Evolutionary conservation across 305 asterid genomes (phyloP), one percentile per base, ranked within the genome.

Genomic region (Vinca major): DNA sequence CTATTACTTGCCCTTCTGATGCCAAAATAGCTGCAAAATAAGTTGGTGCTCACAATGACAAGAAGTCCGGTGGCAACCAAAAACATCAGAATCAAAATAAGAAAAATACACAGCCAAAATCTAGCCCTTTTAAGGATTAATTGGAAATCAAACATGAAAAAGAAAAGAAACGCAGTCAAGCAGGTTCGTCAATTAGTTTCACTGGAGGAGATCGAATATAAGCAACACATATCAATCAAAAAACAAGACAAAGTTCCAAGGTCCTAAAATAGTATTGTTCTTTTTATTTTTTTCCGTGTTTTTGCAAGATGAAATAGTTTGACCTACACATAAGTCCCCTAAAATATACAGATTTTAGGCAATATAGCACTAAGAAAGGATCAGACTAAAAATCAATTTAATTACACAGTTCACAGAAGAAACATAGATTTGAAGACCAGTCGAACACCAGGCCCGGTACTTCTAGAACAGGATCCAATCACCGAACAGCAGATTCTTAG

Each of bases 301-400:
- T 26, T 26, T 26, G 33, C 33, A 26, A 26, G 33, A 26, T 26
- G 11, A 41, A 67, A 67, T 62, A 73, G 52, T 69, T 67, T 64
- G 40, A 64, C 54, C 70, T 49, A 69, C 19, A 19, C 41, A 26
- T 14, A 53, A 43, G 19, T 44, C 63, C 48, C 75, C 68, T 7
- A 58, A 60, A 68, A 79, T 77, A 62, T 83, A 83, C 86, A 80
- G 51, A 77, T 80, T 71, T 62, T 11, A 72, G 74, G 68, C 19
- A 67, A 73, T 61, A 71, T 66, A 63, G 77, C 47, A 69, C 62
- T 68, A 66, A 60, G 51, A 62, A 11, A 14, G 58, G 66, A 67
- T 54, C 62, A 50, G 63, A 57, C 10, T 60, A 65, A 63, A 26
- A 74, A 71, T 72, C 63, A 33, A 74, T 70, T 60, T 71, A 60